These are phyloP conservation scores for Blastocystis sp. DNA, from an alignment of 352 stramenopile genomes.

Conservation along the genomic window DNA sequence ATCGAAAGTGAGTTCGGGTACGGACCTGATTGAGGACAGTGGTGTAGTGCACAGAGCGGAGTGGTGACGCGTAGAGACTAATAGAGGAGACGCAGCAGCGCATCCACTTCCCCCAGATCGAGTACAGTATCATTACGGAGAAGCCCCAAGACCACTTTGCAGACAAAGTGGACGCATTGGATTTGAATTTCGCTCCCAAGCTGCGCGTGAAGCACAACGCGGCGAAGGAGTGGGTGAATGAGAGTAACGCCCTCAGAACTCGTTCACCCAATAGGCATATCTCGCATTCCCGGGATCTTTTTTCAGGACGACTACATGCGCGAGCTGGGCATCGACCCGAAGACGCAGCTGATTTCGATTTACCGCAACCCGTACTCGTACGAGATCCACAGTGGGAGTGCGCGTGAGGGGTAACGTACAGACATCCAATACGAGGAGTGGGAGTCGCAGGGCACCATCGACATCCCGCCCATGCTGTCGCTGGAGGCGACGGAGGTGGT, in stretches of 20 bases:
- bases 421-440: conserved; percentile 50
- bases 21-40: not conserved
- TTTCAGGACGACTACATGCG: conserved; percentile 67
- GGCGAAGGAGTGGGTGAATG: conserved; percentile 15
- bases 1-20: not conserved
- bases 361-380: conserved; percentile 72
- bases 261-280: conserved; percentile 11
- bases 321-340: conserved; percentile 57
- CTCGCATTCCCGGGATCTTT: conserved; percentile 57
- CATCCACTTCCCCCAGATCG: conserved; percentile 56
- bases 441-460: conserved; percentile 16
- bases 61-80: conserved; percentile 26
- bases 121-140: conserved; percentile 47
- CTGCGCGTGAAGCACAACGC: conserved; percentile 62
- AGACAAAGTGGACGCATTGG: conserved; percentile 48
- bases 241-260: not conserved
- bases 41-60: not conserved
- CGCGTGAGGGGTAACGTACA: not conserved
- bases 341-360: conserved; percentile 65
- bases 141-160: conserved; percentile 45
- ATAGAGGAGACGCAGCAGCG: conserved; percentile 46
- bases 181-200: conserved; percentile 68
- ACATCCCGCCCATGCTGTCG: not conserved
- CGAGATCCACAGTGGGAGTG: conserved; percentile 55
- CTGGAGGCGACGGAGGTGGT: conserved; percentile 14